Evolutionary conservation across 768 basidiomycete genomes (phyloP), one percentile per base, ranked within the genome.

Genomic region (Tulasnella sp.): DNA sequence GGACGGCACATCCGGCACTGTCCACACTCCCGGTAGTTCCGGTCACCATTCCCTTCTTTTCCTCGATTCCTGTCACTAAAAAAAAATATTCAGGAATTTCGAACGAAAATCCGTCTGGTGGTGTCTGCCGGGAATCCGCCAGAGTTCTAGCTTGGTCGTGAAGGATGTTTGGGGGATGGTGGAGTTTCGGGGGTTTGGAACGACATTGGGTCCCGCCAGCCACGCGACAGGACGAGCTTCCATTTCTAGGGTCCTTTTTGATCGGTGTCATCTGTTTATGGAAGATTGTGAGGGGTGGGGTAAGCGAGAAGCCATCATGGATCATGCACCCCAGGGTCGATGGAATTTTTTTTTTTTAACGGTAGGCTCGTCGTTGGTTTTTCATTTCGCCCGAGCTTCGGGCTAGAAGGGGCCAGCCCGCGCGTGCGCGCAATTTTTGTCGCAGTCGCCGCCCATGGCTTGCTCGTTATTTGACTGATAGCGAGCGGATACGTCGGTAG

Each of bases 141-240:
- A 35, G 61, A 67, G 61, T 67, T 67, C 61, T 67, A 67, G 61
- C 61, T 67, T 67, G 61, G 61, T 67, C 61, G 61, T 32, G 26
- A 67, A 32, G 61, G 61, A 26, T 67, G 29, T 29, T 32, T n/a
- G 6, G 10, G 15, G 26, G 9, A 35, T 6, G 26, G 61, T 67
- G 61, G 61, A 67, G 61, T 29, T 29, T 67, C 26, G 61, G 61
- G 32, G 61, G 26, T 29, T 67, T 57, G 35, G 35, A 35, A 35
- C 13, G 11, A 67, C 61, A 23, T 5, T 20, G n/a, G 15, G 61
- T 51, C 51, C 20, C 51, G n/a, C 5, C 61, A 67, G 61, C 61
- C 61, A 67, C 61, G 61, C 61, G 61, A 67, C 61, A 35, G 16
- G 44, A 26, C 29, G 61, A 13, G 4, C 61, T 67, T 35, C 61